Base-by-base conservation (phyloP, 176 grass and related monocot species). In the Stipa capillata region DNA sequence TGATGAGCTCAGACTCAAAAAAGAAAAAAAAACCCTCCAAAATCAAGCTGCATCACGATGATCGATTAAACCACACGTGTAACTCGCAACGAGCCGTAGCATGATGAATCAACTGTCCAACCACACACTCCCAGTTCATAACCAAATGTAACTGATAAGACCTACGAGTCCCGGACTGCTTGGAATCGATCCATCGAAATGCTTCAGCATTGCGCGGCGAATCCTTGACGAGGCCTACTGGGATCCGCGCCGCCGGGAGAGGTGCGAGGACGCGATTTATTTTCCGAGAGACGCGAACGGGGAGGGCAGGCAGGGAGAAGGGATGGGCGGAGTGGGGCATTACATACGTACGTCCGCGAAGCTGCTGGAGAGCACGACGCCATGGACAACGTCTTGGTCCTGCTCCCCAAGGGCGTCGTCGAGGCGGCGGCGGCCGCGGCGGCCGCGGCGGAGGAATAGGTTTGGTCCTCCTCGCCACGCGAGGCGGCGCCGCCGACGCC, bases 341-440 rank as follows among this genome's bases (percentile, higher is more conserved):
- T 57, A 28, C 1, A 12, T 73, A 17, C 32, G 23, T 24, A 52
- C 71, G 20, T 80, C 81, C 74, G 68, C 74, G 49, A 40, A 93
- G 85, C 21, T 81, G 72, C 45, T 86, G 54, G 52, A 81, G 80
- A 89, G 52, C 69, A 86, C 83, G 52, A 86, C 66, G 1, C 70
- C 32, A 13, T 80, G 79, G n/a, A n/a, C n/a, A n/a, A n/a, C n/a
- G n/a, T n/a, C n/a, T n/a, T n/a, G n/a, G 79, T 73, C n/a, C n/a
- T n/a, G n/a, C n/a, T n/a, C n/a, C n/a, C n/a, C n/a, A n/a, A n/a
- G n/a, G n/a, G n/a, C n/a, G n/a, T n/a, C n/a, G n/a, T n/a, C n/a
- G n/a, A 18, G 8, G 33, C 31, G 72, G 72, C 72, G 6, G 39
- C 9, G 16, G n/a, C n/a, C n/a, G n/a, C n/a, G n/a, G n/a, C n/a